Base-by-base conservation (phyloP, 495 filamentous ascomycete genomes). In the Aspergillus egyptiacus region DNA sequence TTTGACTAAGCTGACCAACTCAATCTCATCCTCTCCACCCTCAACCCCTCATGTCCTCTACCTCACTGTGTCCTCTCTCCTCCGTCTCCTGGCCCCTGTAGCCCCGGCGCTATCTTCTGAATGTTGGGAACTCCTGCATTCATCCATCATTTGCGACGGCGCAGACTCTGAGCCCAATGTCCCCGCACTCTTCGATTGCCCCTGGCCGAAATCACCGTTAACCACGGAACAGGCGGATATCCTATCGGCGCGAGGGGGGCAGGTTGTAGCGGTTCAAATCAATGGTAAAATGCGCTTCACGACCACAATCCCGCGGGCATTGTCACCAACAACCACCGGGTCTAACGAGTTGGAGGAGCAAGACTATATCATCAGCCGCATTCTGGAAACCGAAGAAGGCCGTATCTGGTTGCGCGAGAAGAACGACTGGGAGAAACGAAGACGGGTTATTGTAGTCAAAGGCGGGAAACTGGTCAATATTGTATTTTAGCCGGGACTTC, bases 41-140 rank as follows among this genome's bases (percentile, higher is more conserved):
- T 63, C 58, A 9, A 64, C 62, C 2, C 61, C 64, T n/a, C 48
- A 58, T 20, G 59, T 65, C 28, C 57, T 66, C 11, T 69, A 72
- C 44, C 63, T 64, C 18, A 62, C 56, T 40, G 40, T 72, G 37
- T 74, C 65, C 14, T 65, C 70, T 19, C 72, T 94, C 18, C 56
- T 94, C 24, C 76, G 78, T 13, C 78, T 95, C 65, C 66, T 89
- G 52, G 83, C 86, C 1, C 89, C 89, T 5, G 78, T 95, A 28
- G 77, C 86, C 0, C 88, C 89, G 0, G 85, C 83, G 0, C 77
- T 91, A 44, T 73, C 86, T 1, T 86, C 90, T 34, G 89, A 94
- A 59, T 85, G 80, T 55, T 93, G 88, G 87, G 72, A 80, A 48
- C 50, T 77, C 1, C 67, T 91, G 4, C 64, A 77, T 49, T 47